Conservation (phyloP, 192 early-diverging fungal species). For the Coemansia sp. region DNA sequence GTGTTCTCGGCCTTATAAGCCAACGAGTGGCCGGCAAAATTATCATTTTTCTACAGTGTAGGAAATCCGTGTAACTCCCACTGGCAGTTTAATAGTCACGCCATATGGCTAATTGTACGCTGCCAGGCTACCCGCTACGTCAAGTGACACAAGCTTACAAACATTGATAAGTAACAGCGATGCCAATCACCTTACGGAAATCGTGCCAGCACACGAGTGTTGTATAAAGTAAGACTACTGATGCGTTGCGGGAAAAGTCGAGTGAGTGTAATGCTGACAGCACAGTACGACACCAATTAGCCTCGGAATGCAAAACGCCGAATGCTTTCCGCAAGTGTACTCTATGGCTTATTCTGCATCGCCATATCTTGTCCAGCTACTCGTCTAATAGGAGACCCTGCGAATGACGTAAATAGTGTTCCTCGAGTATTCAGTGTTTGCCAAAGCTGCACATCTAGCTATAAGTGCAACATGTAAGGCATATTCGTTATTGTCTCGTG, state of each 20-base stretch:
- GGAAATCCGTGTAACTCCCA: background rate
- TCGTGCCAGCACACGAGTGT: too few species aligned
- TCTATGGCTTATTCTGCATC: too few species aligned
- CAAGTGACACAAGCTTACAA: background rate
- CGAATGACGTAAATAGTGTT: too few species aligned
- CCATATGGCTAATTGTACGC: background rate
- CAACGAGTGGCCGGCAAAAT: background rate
- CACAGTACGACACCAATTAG: background rate
- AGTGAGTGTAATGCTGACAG: background rate
- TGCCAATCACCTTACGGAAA: too few species aligned
- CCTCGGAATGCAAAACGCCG: background rate
- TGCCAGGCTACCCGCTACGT: background rate
- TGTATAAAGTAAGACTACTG: background rate
- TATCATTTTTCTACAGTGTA: background rate
- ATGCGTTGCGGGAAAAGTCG: background rate
- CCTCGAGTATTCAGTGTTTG: too few species aligned
- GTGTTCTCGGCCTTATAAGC: background rate
- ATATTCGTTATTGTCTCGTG: background rate
- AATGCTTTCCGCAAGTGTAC: too few species aligned
- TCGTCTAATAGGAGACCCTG: too few species aligned
- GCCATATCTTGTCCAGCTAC: too few species aligned
- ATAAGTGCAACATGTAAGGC: too few species aligned
- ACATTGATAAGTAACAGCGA: background rate
- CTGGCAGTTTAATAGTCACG: background rate
- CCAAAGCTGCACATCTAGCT: too few species aligned